Conservation (phyloP, 208 protist genomes). For the Phytomonas sp. region DNA sequence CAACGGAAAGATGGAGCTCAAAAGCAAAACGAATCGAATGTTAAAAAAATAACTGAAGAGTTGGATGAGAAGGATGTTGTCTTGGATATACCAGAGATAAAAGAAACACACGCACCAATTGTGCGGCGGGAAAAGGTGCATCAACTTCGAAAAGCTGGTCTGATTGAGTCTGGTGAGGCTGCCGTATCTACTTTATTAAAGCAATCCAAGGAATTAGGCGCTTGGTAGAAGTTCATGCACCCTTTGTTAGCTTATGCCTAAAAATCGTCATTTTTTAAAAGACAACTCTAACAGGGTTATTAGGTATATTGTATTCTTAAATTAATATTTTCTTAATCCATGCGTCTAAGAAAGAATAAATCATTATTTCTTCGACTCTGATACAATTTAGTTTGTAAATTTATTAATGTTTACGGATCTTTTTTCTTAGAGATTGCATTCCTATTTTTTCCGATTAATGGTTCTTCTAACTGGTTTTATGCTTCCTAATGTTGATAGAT, state of each 20-base stretch:
- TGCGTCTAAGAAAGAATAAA: neutral
- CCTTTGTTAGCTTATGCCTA: neutral
- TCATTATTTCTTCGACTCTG: neutral
- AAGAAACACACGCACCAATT: slow-evolving; percentile 26
- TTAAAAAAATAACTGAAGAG: slow-evolving; percentile 4
- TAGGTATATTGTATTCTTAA: neutral
- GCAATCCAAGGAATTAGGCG: slow-evolving; percentile 16
- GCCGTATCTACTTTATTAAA: slow-evolving; percentile 32
- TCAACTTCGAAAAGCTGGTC: slow-evolving; percentile 6
- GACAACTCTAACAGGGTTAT: neutral
- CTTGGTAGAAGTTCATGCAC: slow-evolving; percentile 25
- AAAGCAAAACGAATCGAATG: neutral
- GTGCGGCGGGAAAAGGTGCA: slow-evolving; percentile 55
- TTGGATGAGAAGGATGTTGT: slow-evolving; percentile 49
- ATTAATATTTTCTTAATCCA: neutral
- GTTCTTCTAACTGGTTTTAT: neutral
- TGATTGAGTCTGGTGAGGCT: slow-evolving; percentile 20
- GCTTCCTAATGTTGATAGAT: neutral
- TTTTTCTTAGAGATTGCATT: neutral
- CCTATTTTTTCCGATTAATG: neutral
- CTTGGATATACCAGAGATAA: slow-evolving; percentile 30
- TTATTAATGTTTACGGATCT: neutral
- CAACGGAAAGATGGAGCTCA: neutral
- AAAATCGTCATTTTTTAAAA: neutral
- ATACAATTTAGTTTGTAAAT: neutral